Conservation (phyloP, 1,139 yeast species). For the Pichia sp. region DNA sequence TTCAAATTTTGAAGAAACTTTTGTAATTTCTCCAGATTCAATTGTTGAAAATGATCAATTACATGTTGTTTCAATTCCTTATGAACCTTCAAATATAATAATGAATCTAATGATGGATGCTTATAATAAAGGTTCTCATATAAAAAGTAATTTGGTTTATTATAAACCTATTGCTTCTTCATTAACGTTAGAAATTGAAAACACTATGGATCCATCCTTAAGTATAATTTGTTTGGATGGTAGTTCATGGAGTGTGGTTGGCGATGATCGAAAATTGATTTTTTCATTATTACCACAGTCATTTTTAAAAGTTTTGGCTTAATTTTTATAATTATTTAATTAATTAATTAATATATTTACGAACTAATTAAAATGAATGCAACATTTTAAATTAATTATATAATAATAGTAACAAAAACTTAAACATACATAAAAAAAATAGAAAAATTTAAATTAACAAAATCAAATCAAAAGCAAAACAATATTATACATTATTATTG, state of each 20-base stretch:
- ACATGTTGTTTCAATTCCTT: slow-evolving; percentile 49
- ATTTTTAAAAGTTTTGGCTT: slow-evolving; percentile 7
- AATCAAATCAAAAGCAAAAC: background rate
- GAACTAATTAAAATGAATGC: no score
- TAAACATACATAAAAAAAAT: background rate
- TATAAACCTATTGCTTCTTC: slow-evolving; percentile 29
- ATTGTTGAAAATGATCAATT: slow-evolving; percentile 43
- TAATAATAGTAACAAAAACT: no score
- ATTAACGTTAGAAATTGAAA: slow-evolving; percentile 25
- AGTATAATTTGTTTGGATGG: slow-evolving; percentile 51
- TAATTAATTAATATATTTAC: no score
- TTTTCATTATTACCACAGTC: slow-evolving; percentile 11
- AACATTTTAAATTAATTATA: no score
- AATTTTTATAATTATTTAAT: background rate
- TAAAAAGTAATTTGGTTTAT: slow-evolving; percentile 38
- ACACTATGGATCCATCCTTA: slow-evolving; percentile 1
- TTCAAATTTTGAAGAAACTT: slow-evolving; percentile 58
- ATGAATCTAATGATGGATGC: slow-evolving; percentile 54
- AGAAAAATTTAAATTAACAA: no score
- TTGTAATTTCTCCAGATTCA: slow-evolving; percentile 69
- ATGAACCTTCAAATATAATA: slow-evolving; percentile 35
- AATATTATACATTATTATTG: background rate
- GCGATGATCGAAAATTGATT: slow-evolving; percentile 8
- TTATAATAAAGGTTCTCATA: slow-evolving; percentile 53
- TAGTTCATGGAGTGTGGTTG: slow-evolving; percentile 13